These are phyloP conservation scores for Nicotiana obtusifolia DNA, from an alignment of 257 asterid species.

Conservation along the genomic window DNA sequence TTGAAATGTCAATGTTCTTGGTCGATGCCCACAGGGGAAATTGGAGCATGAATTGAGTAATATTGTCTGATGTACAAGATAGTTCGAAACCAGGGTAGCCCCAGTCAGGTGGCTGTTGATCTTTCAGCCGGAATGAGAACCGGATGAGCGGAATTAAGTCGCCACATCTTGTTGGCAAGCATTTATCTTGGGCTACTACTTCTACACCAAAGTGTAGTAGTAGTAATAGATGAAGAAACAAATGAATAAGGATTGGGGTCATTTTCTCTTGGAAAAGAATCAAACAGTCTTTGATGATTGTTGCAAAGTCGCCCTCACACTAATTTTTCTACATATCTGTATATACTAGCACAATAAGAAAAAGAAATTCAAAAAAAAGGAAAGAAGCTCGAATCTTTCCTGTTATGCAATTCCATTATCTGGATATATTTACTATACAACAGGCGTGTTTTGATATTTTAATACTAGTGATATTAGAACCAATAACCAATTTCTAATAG, in stretches of 20 bases:
- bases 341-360: too few species aligned
- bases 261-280: not conserved
- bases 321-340: too few species aligned
- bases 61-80: conserved; percentile 13
- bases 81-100: conserved; percentile 31
- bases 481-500: too few species aligned
- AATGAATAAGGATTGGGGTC: not conserved
- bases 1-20: conserved; percentile 4
- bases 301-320: too few species aligned
- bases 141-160: conserved; percentile 42
- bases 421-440: too few species aligned
- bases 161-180: conserved; percentile 46
- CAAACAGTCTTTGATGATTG: too few species aligned
- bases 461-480: too few species aligned
- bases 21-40: conserved; percentile 19
- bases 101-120: conserved; percentile 1
- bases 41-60: conserved; percentile 18
- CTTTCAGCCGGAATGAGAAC: conserved; percentile 48
- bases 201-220: not conserved
- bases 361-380: too few species aligned
- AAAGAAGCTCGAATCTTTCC: too few species aligned
- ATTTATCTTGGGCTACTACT: conserved; percentile 39
- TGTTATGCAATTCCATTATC: too few species aligned
- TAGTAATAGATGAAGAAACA: not conserved
- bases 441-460: too few species aligned